phyloP scores from a whole-genome alignment of 805 yeast genomes.

The Metschnikowia aberdeeniae region DNA sequence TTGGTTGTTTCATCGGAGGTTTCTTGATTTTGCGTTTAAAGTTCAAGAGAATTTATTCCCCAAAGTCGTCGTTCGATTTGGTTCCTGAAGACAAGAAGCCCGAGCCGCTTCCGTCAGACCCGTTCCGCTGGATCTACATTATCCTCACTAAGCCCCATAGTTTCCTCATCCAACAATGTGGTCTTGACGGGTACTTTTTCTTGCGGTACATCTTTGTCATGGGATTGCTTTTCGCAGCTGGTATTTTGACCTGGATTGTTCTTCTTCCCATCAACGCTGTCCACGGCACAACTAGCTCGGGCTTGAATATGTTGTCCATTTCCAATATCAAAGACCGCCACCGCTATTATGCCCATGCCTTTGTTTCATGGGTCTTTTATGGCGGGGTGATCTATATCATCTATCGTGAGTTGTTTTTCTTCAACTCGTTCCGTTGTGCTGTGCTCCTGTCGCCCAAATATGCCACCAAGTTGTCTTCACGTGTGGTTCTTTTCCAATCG shows the following conservation, averaged over 20 bases:
- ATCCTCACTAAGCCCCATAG: slow-evolving; percentile 64
- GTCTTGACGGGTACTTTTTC: slow-evolving; percentile 92
- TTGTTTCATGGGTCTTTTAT: slow-evolving; percentile 76
- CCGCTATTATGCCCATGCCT: slow-evolving; percentile 83
- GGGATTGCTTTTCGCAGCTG: slow-evolving; percentile 40
- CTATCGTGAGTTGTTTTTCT: slow-evolving; percentile 79
- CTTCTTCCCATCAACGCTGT: slow-evolving; percentile 83
- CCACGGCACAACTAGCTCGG: slow-evolving; percentile 54
- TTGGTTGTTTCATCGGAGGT: slow-evolving; percentile 53
- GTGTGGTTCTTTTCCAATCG: slow-evolving; percentile 80
- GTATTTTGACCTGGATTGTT: slow-evolving; percentile 57
- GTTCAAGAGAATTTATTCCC: slow-evolving; percentile 75
- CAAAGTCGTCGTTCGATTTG: slow-evolving; percentile 65
- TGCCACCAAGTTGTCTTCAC: slow-evolving; percentile 66
- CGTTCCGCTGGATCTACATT: slow-evolving; percentile 65
- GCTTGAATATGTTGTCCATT: slow-evolving; percentile 73
- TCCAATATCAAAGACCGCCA: slow-evolving; percentile 60
- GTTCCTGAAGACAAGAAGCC: slow-evolving; percentile 58
- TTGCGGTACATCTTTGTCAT: slow-evolving; percentile 68
- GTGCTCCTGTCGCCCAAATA: slow-evolving; percentile 78
- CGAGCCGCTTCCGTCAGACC: slow-evolving; percentile 66
- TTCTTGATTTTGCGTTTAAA: slow-evolving; percentile 66
- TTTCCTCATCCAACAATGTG: slow-evolving; percentile 79
- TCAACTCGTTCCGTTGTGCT: slow-evolving; percentile 70
- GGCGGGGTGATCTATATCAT: slow-evolving; percentile 65